Evolutionary conservation across 2,329 filamentous ascomycete species (phyloP).

Genomic region (Alternaria ventricosa): DNA sequence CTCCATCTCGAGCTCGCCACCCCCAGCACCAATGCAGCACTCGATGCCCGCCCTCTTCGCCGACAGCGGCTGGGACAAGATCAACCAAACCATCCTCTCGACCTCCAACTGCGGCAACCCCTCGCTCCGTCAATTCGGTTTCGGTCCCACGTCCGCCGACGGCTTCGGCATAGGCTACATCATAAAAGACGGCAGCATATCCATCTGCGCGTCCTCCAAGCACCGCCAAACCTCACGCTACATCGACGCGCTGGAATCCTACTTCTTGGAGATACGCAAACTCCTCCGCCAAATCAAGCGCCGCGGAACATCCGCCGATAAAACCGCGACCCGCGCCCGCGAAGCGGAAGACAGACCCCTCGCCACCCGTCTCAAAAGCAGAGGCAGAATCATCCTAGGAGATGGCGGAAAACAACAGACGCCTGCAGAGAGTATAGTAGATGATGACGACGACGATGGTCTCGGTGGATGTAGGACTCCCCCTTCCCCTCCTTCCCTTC

Average conservation of each 20-base stretch:
- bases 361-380: constrained; percentile 66
- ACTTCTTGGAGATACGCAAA: constrained; percentile 88
- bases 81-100: constrained; percentile 92
- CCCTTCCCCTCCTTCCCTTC: constrained; percentile 40
- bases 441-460: constrained; percentile 83
- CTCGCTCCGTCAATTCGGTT: constrained; percentile 91
- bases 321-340: constrained; percentile 63
- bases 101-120: constrained; percentile 99
- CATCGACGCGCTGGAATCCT: constrained; percentile 86
- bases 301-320: constrained; percentile 60
- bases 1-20: constrained; percentile 59
- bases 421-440: constrained; percentile 72
- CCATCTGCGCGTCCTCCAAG: constrained; percentile 90
- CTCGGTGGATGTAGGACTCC: constrained; percentile 79
- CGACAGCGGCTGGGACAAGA: constrained; percentile 89
- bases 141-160: constrained; percentile 90
- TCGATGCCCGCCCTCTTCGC: constrained; percentile 81
- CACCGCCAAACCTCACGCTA: constrained; percentile 92
- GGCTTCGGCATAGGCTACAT: constrained; percentile 99
- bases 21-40: constrained; percentile 55
- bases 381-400: constrained; percentile 74
- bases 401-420: constrained; percentile 58
- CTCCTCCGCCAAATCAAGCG: constrained; percentile 74
- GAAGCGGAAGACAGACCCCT: constrained; percentile 64
- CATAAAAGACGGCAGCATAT: constrained; percentile 92